Evolutionary conservation across 2,329 filamentous ascomycete species (phyloP).

Genomic region (Raffaelea albimanens): DNA sequence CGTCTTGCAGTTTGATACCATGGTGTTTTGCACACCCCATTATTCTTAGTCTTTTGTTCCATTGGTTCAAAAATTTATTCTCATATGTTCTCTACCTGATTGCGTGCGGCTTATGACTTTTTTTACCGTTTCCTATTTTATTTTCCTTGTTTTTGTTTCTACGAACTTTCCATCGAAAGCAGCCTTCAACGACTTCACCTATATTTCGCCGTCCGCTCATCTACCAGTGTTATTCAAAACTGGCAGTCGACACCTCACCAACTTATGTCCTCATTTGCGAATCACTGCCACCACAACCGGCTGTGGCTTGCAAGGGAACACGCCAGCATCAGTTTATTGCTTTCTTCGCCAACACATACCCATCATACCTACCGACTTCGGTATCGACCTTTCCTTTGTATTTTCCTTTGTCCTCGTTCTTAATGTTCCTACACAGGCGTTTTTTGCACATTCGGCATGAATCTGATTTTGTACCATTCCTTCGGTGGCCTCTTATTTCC

Average conservation of each 20-base stretch:
- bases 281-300: no score
- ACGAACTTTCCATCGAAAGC: background rate
- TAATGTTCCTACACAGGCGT: no score
- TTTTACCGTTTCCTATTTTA: constrained; percentile 12
- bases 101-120: constrained; percentile 1
- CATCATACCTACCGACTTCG: background rate
- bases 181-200: no score
- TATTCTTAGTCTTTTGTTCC: constrained; percentile 1
- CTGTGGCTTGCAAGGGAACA: no score
- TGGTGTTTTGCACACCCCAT: constrained; percentile 1
- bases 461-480: no score
- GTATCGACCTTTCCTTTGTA: background rate
- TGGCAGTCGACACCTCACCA: no score
- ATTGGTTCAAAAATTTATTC: constrained; percentile 3
- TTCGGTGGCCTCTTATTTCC: no score
- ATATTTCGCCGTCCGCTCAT: background rate
- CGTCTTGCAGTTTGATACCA: constrained; percentile 12
- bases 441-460: no score
- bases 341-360: background rate
- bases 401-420: no score
- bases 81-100: background rate
- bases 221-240: no score
- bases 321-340: no score
- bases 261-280: no score
- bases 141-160: background rate